Evolutionary conservation across 768 basidiomycete species (phyloP).

Genomic region (Termitomyces sp.): DNA sequence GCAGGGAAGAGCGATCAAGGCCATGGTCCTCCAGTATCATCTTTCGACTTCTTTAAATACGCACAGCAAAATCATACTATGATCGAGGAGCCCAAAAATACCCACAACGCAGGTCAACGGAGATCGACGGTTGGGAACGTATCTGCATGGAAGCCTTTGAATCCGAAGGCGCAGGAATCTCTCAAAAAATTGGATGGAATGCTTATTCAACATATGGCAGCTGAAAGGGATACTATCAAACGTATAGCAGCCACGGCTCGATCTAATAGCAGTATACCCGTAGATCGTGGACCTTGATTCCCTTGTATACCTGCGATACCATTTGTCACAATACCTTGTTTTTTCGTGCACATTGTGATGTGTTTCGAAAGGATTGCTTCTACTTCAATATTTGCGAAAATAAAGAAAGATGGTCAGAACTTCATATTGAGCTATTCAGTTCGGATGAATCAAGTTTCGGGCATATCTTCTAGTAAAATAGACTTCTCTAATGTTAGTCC

Average conservation of each 20-base stretch:
- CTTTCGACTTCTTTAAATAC: constrained; percentile 43
- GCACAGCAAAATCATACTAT: constrained; percentile 31
- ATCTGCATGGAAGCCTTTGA: constrained; percentile 23
- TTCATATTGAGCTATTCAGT: not conserved
- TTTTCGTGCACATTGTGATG: not conserved
- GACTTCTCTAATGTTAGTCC: not conserved
- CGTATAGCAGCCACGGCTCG: constrained; percentile 53
- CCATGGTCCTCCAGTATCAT: constrained; percentile 28
- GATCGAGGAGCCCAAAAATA: constrained; percentile 4
- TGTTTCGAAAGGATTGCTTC: not conserved
- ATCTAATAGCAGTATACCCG: constrained; percentile 15
- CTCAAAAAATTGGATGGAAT: constrained; percentile 70
- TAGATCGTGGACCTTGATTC: constrained; percentile 15
- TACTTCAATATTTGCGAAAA: not conserved
- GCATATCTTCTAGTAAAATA: too few relatives aligned
- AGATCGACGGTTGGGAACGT: constrained; percentile 23
- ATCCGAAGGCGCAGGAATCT: constrained; percentile 48
- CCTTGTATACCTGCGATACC: constrained; percentile 18
- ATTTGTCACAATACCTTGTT: constrained; percentile 4
- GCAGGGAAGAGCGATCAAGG: constrained; percentile 32
- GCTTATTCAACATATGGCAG: constrained; percentile 77
- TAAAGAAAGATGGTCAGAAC: not conserved
- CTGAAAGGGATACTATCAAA: constrained; percentile 75
- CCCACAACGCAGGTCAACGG: constrained; percentile 19
- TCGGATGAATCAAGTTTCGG: too few relatives aligned